Evolutionary conservation across 1,284 basidiomycete species (phyloP).

Genomic region (Moniliophthora roreri): DNA sequence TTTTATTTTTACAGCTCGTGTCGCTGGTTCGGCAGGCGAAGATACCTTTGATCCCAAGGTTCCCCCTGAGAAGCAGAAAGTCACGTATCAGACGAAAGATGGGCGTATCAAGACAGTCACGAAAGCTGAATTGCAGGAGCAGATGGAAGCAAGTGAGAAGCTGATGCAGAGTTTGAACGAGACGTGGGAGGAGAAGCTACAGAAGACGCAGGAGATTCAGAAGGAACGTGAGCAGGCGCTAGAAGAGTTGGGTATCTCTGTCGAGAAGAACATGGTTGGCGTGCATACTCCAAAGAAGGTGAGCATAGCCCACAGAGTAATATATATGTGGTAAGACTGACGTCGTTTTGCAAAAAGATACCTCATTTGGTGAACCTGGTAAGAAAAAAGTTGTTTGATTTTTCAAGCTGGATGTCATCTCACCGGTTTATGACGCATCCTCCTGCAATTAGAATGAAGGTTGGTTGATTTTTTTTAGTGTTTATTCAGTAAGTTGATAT

Average conservation of each 20-base stretch:
- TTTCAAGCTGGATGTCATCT: constrained; percentile 8
- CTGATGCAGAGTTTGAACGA: constrained; percentile 95
- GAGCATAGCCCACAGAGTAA: constrained; percentile 20
- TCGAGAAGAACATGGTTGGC: constrained; percentile 94
- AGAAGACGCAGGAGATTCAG: constrained; percentile 91
- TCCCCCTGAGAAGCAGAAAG: constrained; percentile 93
- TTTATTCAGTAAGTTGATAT: constrained; percentile 16
- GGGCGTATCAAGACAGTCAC: constrained; percentile 95
- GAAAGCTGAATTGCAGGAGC: constrained; percentile 96
- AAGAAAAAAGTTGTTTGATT: constrained; percentile 27
- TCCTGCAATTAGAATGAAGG: constrained; percentile 70
- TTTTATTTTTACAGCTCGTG: constrained; percentile 61
- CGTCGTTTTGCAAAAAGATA: constrained; percentile 52
- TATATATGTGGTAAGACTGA: constrained; percentile 12
- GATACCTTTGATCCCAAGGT: constrained; percentile 85
- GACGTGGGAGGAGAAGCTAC: constrained; percentile 97
- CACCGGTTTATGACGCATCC: background rate
- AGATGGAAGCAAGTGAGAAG: constrained; percentile 95
- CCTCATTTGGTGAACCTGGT: constrained; percentile 95
- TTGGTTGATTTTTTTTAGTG: constrained; percentile 30
- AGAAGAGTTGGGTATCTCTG: constrained; percentile 96
- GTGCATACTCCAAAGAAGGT: constrained; percentile 99
- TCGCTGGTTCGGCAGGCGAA: constrained; percentile 65
- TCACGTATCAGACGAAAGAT: constrained; percentile 91
- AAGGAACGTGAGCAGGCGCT: constrained; percentile 95